Percentiles rank a stretch among this genome's conserved stretches.
These are phyloP conservation scores for Lepidium africanum DNA, from an alignment of 345 rosid species.

Conservation along the genomic window DNA sequence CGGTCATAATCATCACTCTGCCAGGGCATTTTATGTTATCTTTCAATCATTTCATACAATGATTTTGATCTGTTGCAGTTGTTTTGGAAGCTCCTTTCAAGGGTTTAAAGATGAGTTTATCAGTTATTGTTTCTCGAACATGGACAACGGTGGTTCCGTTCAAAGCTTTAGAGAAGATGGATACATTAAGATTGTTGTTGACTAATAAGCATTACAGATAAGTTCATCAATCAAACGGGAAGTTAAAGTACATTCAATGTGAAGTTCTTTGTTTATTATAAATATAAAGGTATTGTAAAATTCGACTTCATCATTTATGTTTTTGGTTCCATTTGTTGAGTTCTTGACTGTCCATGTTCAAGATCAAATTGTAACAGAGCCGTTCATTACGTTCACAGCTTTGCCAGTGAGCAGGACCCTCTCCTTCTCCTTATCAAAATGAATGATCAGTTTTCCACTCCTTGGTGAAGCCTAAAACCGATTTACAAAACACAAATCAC, in stretches of 20 bases:
- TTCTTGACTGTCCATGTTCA: not conserved
- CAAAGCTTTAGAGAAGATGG: slow-evolving; percentile 41
- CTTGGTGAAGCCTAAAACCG: slow-evolving; percentile 44
- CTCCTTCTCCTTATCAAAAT: slow-evolving; percentile 32
- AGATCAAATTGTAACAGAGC: slow-evolving; percentile 39
- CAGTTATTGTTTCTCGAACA: slow-evolving; percentile 29
- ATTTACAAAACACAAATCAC: not conserved
- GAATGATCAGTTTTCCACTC: slow-evolving; percentile 42
- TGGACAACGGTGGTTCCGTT: slow-evolving; percentile 42
- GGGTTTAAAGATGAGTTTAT: slow-evolving; percentile 14
- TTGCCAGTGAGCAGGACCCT: slow-evolving; percentile 53
- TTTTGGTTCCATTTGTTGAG: not conserved
- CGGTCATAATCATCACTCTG: slow-evolving; percentile 48
- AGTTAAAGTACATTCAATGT: not conserved
- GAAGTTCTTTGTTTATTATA: not conserved
- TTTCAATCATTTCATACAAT: too few species aligned
- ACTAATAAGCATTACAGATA: not conserved
- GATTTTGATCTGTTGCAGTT: slow-evolving; percentile 2
- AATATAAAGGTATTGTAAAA: not conserved
- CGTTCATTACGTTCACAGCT: slow-evolving; percentile 51
- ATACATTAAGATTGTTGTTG: not conserved
- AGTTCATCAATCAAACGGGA: not conserved
- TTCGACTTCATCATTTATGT: not conserved
- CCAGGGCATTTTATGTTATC: too few species aligned
- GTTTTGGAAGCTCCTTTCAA: not conserved